Base-by-base conservation (phyloP, 2,329 filamentous ascomycete species). In the Diplodia sapinea region DNA sequence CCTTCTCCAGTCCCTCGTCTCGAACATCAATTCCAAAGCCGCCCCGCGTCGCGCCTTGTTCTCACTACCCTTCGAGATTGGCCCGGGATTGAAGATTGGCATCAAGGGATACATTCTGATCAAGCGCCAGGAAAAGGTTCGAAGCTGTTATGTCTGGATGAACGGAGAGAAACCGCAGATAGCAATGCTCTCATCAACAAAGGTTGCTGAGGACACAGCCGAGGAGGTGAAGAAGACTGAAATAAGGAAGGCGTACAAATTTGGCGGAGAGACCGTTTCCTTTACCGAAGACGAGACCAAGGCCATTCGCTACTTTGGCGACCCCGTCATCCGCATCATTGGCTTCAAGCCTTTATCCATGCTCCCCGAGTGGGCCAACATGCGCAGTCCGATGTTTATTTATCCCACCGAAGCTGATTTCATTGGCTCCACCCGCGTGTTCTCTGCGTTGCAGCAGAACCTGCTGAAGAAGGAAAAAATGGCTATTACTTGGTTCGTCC, bases 81-180 rank as follows among this genome's bases (percentile, higher is more conserved):
- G 91, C 0, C 94, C 94, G 0, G 89, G 89, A 1, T 82, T 99
- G 29, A 89, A 85, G 52, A 97, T 99, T 65, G 94, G 94, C 0
- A 90, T 99, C 49, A 97, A 96, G 74, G 95, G 95, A 6, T 99
- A 94, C 80, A 92, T 96, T 62, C 81, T 97, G 13, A 85, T 97
- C 66, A 94, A 97, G 73, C 88, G 89, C 54, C 94, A 98, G 76
- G 87, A 88, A 61, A 91, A 93, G 13, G 90, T 90, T 4, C 86
- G 93, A 62, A 95, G 88, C 51, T 94, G 91, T 74, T 98, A 93
- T 74, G 88, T 99, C 70, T 98, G 91, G 86, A 83, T 95, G 0
- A 91, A 91, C 26, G 92, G 91, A n/a, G 94, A 97, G 74, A 89
- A 88, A 70, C 87, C 92, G 0, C 91, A 97, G 75, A 90, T 98